Percentiles rank a stretch among this genome's conserved stretches.
Conservation (phyloP, 108 stramenopile species). For the Parietichytrium sp. region DNA sequence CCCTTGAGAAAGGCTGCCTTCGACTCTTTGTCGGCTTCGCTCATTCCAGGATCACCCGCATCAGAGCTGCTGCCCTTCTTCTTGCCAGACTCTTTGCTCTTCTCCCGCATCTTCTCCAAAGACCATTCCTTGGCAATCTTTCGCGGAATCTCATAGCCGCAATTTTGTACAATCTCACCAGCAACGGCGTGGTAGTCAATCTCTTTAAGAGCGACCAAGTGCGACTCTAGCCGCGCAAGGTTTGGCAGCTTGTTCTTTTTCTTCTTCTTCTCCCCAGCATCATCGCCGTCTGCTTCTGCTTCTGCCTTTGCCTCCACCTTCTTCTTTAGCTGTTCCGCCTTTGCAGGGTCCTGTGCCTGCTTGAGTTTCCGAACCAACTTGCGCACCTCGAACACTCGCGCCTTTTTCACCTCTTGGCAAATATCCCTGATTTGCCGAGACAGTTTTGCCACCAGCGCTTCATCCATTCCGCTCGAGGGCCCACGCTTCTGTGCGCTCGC, state of each 20-base stretch:
- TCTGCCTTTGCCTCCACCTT: no score
- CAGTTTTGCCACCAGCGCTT: no score
- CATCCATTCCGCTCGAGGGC: no score
- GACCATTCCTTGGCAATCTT: conserved; percentile 35
- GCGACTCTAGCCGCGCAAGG: not conserved
- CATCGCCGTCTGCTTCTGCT: no score
- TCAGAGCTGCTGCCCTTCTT: not conserved
- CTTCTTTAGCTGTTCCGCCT: not conserved
- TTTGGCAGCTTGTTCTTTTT: not conserved
- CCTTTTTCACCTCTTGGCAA: conserved; percentile 24
- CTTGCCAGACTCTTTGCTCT: not conserved
- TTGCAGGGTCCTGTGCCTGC: not conserved
- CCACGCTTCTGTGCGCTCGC: no score
- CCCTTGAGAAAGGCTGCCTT: not conserved
- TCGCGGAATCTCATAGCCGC: not conserved
- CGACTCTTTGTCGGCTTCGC: not conserved
- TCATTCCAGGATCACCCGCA: not conserved
- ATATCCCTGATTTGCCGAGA: no score
- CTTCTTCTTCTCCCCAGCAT: no score
- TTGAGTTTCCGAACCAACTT: conserved; percentile 23
- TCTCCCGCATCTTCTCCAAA: not conserved
- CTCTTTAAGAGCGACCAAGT: not conserved
- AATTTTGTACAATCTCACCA: not conserved
- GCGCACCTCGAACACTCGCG: not conserved
- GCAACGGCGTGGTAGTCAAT: not conserved